Base-by-base conservation (phyloP, 805 yeast species). In the Metahyphopichia silvanorum region DNA sequence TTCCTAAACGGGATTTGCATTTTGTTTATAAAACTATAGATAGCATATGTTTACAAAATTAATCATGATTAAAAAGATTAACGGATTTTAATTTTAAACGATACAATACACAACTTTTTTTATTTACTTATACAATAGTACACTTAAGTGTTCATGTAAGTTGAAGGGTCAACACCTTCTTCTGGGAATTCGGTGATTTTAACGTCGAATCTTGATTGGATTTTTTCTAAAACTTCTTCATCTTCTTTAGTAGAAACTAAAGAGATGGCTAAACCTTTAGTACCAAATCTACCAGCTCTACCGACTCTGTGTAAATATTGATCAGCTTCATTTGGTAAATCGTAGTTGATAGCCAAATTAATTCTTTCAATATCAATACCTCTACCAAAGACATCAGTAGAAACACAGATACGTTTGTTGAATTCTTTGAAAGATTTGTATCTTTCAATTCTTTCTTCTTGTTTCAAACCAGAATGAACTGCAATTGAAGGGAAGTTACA, bases 261-360 rank as follows among this genome's bases (percentile, higher is more conserved):
- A 25, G 96, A 86, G 38, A 93, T 76, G 33, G 97, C 95, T 53
- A 93, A 79, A 71, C 98, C 98, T 73, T 91, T 91, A 60, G 98
- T 91, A 74, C 98, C 98, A 55, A 91, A 91, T 77, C 98, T 89
- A 70, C 98, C 98, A 49, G 98, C 98, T 79, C 98, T 88, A 59
- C 98, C 98, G 43, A 91, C 98, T 74, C 98, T 87, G 74, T 91
- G 98, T 61, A 91, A 78, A 69, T 93, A 91, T 68, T 93, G 97
- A 66, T 91, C 98, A 44, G 98, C 96, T 71, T 89, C 97, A 46
- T 66, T 73, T 51, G 98, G 96, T 73, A 91, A 71, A 68, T 91
- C 98, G 67, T 91, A 91, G 75, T 91, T 93, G 74, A 91, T 88
- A 42, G 98, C 98, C 63, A 91, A 71, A 70, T 91, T 91, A 69